Conservation (phyloP, 371 early-diverging fungal genomes). For the Saksenaea oblongispora region DNA sequence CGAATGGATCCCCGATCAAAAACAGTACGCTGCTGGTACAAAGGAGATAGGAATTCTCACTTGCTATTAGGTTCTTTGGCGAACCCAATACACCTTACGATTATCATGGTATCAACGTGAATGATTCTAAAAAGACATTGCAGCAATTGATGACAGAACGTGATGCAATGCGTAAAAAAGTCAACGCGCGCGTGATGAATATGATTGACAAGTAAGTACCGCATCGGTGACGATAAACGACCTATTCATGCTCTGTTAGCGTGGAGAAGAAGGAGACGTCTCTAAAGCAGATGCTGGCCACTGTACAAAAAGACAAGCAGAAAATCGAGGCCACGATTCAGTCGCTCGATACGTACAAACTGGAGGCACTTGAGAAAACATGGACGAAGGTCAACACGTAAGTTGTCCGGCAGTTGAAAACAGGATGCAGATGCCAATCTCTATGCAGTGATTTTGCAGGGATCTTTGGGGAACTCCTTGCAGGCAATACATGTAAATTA, state of each 20-base stretch:
- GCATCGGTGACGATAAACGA: not conserved
- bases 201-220: constrained; percentile 81
- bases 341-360: constrained; percentile 87
- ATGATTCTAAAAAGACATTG: constrained; percentile 69
- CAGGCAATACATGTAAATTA: constrained; percentile 89
- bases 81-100: constrained; percentile 79
- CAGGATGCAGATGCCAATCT: not conserved
- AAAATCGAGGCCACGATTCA: constrained; percentile 94
- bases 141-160: constrained; percentile 74
- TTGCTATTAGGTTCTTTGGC: constrained; percentile 66
- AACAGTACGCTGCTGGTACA: constrained; percentile 55
- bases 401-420: constrained; percentile 10
- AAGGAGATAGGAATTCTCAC: not conserved
- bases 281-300: constrained; percentile 85
- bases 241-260: constrained; percentile 21
- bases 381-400: constrained; percentile 89
- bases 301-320: constrained; percentile 89
- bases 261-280: constrained; percentile 89
- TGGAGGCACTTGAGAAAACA: constrained; percentile 86
- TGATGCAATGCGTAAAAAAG: constrained; percentile 79
- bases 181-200: constrained; percentile 94
- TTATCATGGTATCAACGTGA: constrained; percentile 70
- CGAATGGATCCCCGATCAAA: constrained; percentile 90
- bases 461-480: constrained; percentile 93
- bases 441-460: constrained; percentile 83